A percentile compares a stretch with the other conserved stretches of the same genome.
Evolutionary conservation across 805 yeast species (phyloP).

Genomic region (Lachancea sp.): DNA sequence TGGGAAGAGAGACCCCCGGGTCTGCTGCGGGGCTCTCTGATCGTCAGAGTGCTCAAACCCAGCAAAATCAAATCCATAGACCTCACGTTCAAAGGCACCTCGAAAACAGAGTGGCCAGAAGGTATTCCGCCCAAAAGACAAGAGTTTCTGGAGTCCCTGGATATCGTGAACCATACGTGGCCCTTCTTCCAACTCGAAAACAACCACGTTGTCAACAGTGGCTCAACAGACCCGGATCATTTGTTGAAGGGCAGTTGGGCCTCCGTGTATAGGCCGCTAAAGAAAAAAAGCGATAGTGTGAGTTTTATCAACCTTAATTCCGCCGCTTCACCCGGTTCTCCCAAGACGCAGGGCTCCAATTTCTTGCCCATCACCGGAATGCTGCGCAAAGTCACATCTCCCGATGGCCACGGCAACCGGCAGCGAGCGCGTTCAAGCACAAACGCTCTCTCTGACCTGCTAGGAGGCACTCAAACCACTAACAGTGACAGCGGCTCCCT

Average conservation of each 20-base stretch:
- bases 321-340: conserved; percentile 8
- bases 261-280: conserved; percentile 22
- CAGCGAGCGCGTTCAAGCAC: conserved; percentile 18
- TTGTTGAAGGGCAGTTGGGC: conserved; percentile 20
- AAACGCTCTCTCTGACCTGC: conserved; percentile 25
- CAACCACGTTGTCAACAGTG: conserved; percentile 24
- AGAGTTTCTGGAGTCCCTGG: conserved; percentile 58
- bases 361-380: conserved; percentile 26
- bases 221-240: conserved; percentile 11
- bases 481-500: conserved; percentile 11
- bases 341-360: conserved; percentile 12
- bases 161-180: conserved; percentile 79
- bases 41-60: conserved; percentile 63
- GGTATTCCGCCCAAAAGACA: conserved; percentile 89
- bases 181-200: conserved; percentile 67
- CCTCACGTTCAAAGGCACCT: conserved; percentile 57
- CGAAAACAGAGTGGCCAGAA: conserved; percentile 94
- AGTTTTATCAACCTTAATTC: conserved; percentile 17
- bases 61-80: conserved; percentile 59
- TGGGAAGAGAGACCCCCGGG: conserved; percentile 65
- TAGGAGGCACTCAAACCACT: conserved; percentile 17
- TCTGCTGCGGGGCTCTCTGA: conserved; percentile 71
- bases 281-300: conserved; percentile 13
- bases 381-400: conserved; percentile 24
- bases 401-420: conserved; percentile 11